Conservation (phyloP, 1,139 yeast genomes). For the Suhomyces panamericanus region DNA sequence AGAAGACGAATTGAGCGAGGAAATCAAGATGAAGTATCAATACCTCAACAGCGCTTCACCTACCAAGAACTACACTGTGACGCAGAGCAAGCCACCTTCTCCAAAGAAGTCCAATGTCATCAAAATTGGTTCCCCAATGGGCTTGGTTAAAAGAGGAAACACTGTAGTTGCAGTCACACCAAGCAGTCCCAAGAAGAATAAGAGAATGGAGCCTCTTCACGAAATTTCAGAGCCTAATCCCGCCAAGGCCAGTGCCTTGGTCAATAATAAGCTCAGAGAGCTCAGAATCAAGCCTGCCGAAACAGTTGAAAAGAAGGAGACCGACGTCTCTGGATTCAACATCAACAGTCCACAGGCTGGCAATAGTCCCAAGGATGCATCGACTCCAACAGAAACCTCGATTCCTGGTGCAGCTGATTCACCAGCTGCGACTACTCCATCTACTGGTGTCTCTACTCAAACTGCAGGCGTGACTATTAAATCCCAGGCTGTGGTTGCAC, state of each 20-base stretch:
- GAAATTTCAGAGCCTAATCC: not conserved
- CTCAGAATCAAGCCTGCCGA: conserved; percentile 5
- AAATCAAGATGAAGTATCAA: conserved; percentile 16
- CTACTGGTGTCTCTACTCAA: conserved; percentile 29
- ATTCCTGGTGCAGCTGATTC: not conserved
- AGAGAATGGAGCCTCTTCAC: not conserved
- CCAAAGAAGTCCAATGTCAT: conserved; percentile 29
- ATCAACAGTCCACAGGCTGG: not conserved
- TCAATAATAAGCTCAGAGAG: conserved; percentile 10
- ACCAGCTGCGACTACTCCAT: not conserved
- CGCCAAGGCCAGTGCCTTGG: conserved; percentile 2
- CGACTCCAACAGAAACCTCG: conserved; percentile 8
- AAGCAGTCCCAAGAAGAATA: conserved; percentile 7
- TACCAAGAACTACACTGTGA: conserved; percentile 8
- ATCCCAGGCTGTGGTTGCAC: conserved; percentile 6
- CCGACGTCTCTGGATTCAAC: not conserved
- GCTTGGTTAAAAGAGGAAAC: conserved; percentile 33
- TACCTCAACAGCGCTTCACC: conserved; percentile 13
- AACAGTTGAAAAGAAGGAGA: too few relatives aligned
- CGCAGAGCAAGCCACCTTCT: conserved; percentile 10
- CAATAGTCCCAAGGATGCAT: conserved; percentile 1
- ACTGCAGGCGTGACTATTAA: conserved; percentile 21
- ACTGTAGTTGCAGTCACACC: conserved; percentile 18
- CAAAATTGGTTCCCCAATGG: conserved; percentile 44
- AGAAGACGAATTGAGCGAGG: conserved; percentile 17